These are phyloP conservation scores for Penicillium sp. DNA, from an alignment of 2,329 filamentous ascomycete species.

Conservation along the genomic window DNA sequence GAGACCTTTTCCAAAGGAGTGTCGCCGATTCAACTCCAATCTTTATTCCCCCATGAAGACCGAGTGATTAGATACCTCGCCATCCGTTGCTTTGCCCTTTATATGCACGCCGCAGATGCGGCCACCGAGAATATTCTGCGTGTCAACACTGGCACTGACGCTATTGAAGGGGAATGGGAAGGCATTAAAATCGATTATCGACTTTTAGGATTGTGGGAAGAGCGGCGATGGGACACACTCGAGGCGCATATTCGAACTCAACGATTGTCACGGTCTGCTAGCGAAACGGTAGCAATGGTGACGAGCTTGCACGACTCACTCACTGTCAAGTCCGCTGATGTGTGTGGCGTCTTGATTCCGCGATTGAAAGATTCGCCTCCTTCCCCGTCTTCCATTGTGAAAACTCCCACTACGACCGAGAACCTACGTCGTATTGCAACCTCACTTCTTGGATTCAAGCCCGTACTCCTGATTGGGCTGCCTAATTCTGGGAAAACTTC, in stretches of 20 bases:
- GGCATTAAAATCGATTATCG: slow-evolving; percentile 69
- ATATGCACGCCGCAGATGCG: slow-evolving; percentile 72
- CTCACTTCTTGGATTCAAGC: slow-evolving; percentile 60
- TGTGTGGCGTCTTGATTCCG: slow-evolving; percentile 63
- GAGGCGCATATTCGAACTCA: slow-evolving; percentile 23
- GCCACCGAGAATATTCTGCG: slow-evolving; percentile 67
- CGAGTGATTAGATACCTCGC: slow-evolving; percentile 69
- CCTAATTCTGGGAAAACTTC: slow-evolving; percentile 89
- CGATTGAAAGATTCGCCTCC: slow-evolving; percentile 46
- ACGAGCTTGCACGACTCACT: slow-evolving; percentile 37
- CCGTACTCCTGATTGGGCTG: slow-evolving; percentile 74
- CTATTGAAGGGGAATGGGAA: slow-evolving; percentile 68
- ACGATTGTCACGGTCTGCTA: slow-evolving; percentile 20
- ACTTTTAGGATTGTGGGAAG: slow-evolving; percentile 63
- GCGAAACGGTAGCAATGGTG: slow-evolving; percentile 22
- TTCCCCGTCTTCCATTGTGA: slow-evolving; percentile 53
- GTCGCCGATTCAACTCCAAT: slow-evolving; percentile 61
- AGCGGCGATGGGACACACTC: slow-evolving; percentile 49
- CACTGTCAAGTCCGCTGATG: slow-evolving; percentile 57
- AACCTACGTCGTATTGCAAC: slow-evolving; percentile 67
- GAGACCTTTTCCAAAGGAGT: slow-evolving; percentile 60
- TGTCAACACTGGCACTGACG: slow-evolving; percentile 58
- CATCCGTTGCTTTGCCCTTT: slow-evolving; percentile 70
- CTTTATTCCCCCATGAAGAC: slow-evolving; percentile 56
- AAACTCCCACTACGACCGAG: slow-evolving; percentile 63